Evolutionary conservation across 2,329 filamentous ascomycete species (phyloP).

Genomic region (Trichoderma aggressivum): DNA sequence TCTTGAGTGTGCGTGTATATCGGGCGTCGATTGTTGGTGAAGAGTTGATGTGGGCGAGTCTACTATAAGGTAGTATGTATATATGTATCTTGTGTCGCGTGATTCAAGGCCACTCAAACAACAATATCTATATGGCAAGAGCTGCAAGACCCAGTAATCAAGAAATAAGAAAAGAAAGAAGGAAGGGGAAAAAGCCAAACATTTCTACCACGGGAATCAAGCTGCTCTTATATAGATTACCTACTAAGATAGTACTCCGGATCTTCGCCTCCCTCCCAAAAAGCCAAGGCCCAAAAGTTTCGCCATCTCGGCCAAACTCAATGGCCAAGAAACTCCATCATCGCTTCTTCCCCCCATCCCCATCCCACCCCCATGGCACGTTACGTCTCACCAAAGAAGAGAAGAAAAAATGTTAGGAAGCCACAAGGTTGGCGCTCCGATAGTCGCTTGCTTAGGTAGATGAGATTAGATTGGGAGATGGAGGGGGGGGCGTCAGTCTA

Average conservation of each 20-base stretch:
- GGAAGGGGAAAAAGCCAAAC: neutral
- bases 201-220: neutral
- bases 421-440: neutral
- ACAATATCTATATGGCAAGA: neutral
- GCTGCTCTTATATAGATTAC: neutral
- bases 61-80: too few relatives aligned
- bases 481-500: neutral
- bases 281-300: neutral
- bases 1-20: slow-evolving; percentile 36
- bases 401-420: neutral
- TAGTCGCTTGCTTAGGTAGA: slow-evolving; percentile 1
- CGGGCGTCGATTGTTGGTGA: neutral
- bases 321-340: neutral
- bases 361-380: neutral
- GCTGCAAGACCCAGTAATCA: neutral
- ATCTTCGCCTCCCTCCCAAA: neutral
- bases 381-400: neutral
- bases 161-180: neutral
- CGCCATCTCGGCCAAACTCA: slow-evolving; percentile 2
- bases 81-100: neutral
- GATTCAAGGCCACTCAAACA: neutral
- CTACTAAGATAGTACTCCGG: too few relatives aligned
- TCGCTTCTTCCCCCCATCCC: neutral
- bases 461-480: neutral
- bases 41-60: neutral